Conservation (phyloP, 1,284 basidiomycete genomes). For the Pseudozyma thailandica region DNA sequence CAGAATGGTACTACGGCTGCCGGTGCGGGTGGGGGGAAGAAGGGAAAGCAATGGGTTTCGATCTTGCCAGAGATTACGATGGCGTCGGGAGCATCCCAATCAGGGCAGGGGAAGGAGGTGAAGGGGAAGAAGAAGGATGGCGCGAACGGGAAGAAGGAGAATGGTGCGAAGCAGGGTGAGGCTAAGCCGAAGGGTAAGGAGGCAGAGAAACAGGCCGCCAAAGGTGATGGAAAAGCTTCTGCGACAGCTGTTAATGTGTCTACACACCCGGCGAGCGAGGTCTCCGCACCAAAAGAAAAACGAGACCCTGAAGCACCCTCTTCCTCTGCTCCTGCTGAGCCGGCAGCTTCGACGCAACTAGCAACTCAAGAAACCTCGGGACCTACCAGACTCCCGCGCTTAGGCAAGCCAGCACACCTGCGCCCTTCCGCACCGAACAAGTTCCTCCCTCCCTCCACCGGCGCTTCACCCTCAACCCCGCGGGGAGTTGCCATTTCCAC, state of each 20-base stretch:
- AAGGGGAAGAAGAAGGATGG: conserved; percentile 17
- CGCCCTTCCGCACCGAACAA: neutral
- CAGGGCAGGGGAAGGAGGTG: conserved; percentile 1
- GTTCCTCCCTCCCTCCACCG: neutral
- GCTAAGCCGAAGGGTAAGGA: conserved; percentile 4
- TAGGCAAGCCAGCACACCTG: neutral
- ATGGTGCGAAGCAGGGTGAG: neutral
- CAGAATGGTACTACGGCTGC: too few relatives aligned
- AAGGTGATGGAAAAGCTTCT: too few relatives aligned
- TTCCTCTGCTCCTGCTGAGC: neutral
- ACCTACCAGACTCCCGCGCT: neutral
- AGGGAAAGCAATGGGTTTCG: conserved; percentile 56
- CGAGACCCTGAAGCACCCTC: neutral
- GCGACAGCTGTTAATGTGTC: too few relatives aligned
- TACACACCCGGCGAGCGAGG: too few relatives aligned
- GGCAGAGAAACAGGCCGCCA: neutral
- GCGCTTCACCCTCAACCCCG: too few relatives aligned
- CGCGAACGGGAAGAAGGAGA: conserved; percentile 6
- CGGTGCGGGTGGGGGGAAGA: conserved; percentile 21
- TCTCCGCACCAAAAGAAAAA: too few relatives aligned
- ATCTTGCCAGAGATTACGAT: conserved; percentile 56
- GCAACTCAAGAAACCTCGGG: neutral
- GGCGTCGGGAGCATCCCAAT: conserved; percentile 7
- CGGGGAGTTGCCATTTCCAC: too few relatives aligned
- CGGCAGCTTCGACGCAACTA: neutral